A percentile compares a stretch with the other conserved stretches of the same genome.
Evolutionary conservation across 805 yeast genomes (phyloP).

Genomic region (Candida odintsovae): DNA sequence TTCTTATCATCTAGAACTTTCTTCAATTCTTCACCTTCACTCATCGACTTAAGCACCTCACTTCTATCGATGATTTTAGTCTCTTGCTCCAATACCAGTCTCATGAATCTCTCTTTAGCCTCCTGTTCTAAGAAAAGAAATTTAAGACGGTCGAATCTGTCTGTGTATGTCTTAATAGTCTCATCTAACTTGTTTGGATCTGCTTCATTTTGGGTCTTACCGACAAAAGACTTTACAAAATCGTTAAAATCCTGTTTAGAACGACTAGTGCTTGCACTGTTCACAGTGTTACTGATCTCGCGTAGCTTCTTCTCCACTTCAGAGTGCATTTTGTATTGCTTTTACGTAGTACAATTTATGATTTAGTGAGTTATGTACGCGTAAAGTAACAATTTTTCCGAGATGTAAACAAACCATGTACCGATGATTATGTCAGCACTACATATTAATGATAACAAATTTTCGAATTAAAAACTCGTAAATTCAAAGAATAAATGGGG

Average conservation of each 20-base stretch:
- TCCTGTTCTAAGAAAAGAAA: slow-evolving; percentile 68
- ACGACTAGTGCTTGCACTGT: not conserved
- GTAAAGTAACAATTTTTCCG: not conserved
- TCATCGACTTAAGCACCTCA: slow-evolving; percentile 29
- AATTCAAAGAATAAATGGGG: not conserved
- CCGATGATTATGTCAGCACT: too few relatives aligned
- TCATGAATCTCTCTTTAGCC: slow-evolving; percentile 59
- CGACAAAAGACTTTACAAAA: not conserved
- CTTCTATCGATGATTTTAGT: slow-evolving; percentile 24
- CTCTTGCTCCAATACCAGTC: slow-evolving; percentile 38
- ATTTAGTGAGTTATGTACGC: not conserved
- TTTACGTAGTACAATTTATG: not conserved
- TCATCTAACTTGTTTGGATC: slow-evolving; percentile 30
- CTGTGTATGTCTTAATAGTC: slow-evolving; percentile 29
- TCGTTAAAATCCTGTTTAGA: not conserved
- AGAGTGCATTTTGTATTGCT: not conserved
- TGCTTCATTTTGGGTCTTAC: not conserved
- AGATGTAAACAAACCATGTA: not conserved
- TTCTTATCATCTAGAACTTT: slow-evolving; percentile 22
- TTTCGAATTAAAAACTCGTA: not conserved
- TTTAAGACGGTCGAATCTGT: slow-evolving; percentile 45
- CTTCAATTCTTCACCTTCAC: slow-evolving; percentile 24
- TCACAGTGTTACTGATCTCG: not conserved
- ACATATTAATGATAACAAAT: too few relatives aligned
- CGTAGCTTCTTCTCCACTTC: not conserved